Percentiles rank a stretch among this genome's conserved stretches.
Evolutionary conservation across 495 filamentous ascomycete species (phyloP).

Genomic region (Podospora didyma): DNA sequence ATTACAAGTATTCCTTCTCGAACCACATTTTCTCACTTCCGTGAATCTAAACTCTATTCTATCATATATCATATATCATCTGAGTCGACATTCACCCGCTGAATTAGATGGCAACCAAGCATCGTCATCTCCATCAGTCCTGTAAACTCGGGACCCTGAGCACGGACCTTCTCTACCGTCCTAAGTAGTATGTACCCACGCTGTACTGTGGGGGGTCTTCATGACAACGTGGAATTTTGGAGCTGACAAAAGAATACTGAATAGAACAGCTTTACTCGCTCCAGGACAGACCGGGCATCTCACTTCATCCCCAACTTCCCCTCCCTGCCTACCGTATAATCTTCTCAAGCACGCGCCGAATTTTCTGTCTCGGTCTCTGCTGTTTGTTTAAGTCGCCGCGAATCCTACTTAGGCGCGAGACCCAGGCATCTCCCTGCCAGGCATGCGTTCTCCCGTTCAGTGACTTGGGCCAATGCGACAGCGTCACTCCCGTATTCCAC

Average conservation of each 20-base stretch:
- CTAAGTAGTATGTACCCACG: background rate
- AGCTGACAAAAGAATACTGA: slow-evolving; percentile 5
- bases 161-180: background rate
- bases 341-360: background rate
- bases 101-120: no score
- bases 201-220: background rate
- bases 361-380: background rate
- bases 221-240: slow-evolving; percentile 34
- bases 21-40: no score
- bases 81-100: no score
- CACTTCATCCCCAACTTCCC: background rate
- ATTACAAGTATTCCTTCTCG: no score
- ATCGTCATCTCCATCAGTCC: no score
- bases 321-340: background rate
- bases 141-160: no score
- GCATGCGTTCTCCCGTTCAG: background rate
- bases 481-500: no score
- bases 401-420: background rate
- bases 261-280: background rate
- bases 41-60: no score
- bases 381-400: background rate
- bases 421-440: background rate
- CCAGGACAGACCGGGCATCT: background rate
- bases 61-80: no score
- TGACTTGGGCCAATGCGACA: no score